Percentiles rank a stretch among this genome's conserved stretches.
Conservation (phyloP, 331 rosid species). For the Cydonia oblonga region DNA sequence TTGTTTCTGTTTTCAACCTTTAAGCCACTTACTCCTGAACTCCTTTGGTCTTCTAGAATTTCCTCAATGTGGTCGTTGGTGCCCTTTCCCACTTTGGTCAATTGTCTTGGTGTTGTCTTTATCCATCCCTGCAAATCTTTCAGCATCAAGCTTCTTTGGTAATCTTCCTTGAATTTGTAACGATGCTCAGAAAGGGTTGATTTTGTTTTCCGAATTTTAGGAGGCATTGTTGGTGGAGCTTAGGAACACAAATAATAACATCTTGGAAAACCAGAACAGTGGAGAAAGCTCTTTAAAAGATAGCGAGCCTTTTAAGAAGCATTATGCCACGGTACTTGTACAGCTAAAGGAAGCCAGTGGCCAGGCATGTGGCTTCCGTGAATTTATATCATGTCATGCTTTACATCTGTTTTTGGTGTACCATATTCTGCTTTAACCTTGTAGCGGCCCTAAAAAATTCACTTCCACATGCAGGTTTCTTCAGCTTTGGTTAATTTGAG, state of each 20-base stretch:
- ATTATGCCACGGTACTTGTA: constrained; percentile 72
- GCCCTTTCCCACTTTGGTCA: neutral
- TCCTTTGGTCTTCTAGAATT: neutral
- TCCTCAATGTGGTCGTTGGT: neutral
- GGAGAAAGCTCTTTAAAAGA: constrained; percentile 41
- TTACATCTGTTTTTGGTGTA: constrained; percentile 2
- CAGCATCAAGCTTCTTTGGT: constrained; percentile 1
- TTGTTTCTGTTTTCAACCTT: neutral
- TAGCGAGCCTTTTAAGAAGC: constrained; percentile 56
- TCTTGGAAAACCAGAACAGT: constrained; percentile 48
- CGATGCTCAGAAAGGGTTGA: constrained; percentile 4
- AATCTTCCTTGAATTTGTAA: neutral
- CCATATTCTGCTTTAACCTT: constrained; percentile 4
- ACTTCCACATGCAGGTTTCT: constrained; percentile 44
- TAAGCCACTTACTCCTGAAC: neutral
- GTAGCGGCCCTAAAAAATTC: constrained; percentile 6
- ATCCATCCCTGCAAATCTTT: neutral
- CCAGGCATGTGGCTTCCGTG: constrained; percentile 89
- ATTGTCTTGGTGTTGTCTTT: neutral
- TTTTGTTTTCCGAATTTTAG: constrained; percentile 25
- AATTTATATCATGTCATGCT: constrained; percentile 7
- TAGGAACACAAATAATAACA: constrained; percentile 35
- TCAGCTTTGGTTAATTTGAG: constrained; percentile 44
- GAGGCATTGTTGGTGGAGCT: constrained; percentile 56
- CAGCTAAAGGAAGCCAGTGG: constrained; percentile 89